Evolutionary conservation across 2,329 filamentous ascomycete species (phyloP), one percentile per base, ranked within the genome.

Genomic region (Waltergamsia citrina): DNA sequence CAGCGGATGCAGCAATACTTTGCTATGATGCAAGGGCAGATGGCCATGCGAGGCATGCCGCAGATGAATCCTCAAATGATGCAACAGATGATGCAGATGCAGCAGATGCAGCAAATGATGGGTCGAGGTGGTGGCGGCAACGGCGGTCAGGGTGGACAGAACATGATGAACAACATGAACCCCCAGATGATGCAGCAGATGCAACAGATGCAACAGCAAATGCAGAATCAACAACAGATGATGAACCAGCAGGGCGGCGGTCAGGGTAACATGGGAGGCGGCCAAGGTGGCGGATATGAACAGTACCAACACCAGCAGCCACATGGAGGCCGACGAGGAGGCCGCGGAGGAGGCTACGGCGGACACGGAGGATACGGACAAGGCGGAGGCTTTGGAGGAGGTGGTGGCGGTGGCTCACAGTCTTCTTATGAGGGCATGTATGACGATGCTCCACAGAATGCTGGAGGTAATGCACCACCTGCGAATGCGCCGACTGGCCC

Each of bases 1-100:
- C 86, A 94, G 57, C 78, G 88, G 31, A 96, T 98, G 90, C 92
- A 98, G 59, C 85, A 94, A 55, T 94, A 94, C 60, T 93, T 95
- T 58, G 71, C 81, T 37, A 80, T 94, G 73, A 92, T 94, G 85
- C 87, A 94, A 59, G 85, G 90, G 50, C 82, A 92, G 53, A 85
- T 93, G 74, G 81, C 80, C 78, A 87, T 76, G 69, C 65, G 81
- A 47, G 63, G 76, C 53, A 79, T 81, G 63, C 66, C 22, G 12
- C 33, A 35, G 53, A 76, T 80, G 74, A 88, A 85, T 56, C 81
- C 82, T 24, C 74, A 74, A 28, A 85, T 84, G 79, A 77, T 81
- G 67, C 74, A 79, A 54, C 75, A 81, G 49, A 78, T 83, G 78
- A 71, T 80, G 62, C 79, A 84, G 45, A 82, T 86, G 76, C 78